Conservation (phyloP, 306 rosid species). For the Fragaria ananassa region DNA sequence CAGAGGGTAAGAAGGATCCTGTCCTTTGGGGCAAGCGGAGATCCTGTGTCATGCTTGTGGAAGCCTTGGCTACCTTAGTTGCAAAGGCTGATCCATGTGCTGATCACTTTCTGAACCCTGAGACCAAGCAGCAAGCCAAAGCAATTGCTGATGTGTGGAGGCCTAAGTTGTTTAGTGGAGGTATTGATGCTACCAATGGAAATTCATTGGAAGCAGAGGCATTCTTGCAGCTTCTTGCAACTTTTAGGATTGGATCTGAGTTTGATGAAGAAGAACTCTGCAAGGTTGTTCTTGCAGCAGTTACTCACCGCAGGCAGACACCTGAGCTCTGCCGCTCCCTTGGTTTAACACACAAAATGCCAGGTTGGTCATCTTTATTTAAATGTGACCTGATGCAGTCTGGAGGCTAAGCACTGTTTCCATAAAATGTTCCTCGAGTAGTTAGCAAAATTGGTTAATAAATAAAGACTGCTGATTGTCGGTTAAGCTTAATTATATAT, state of each 20-base stretch:
- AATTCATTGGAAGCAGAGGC: constrained; percentile 87
- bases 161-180: constrained; percentile 65
- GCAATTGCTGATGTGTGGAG: constrained; percentile 89
- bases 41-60: constrained; percentile 58
- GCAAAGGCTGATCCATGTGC: constrained; percentile 73
- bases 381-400: constrained; percentile 67
- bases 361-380: constrained; percentile 85
- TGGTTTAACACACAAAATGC: constrained; percentile 79
- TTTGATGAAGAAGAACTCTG: constrained; percentile 87
- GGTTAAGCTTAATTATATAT: constrained; percentile 20
- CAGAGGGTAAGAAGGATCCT: constrained; percentile 50
- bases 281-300: constrained; percentile 79
- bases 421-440: constrained; percentile 36
- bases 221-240: constrained; percentile 73
- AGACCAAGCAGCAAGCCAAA: constrained; percentile 87
- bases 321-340: constrained; percentile 89
- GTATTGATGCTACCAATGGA: constrained; percentile 83
- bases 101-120: constrained; percentile 69
- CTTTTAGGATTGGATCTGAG: constrained; percentile 81
- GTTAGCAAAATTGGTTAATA: constrained; percentile 19
- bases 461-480: constrained; percentile 19
- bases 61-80: constrained; percentile 65
- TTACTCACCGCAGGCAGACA: constrained; percentile 73
- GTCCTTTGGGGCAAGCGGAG: constrained; percentile 73
- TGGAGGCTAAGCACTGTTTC: constrained; percentile 49